A percentile compares a stretch with the other conserved stretches of the same genome.
Evolutionary conservation across 2,329 filamentous ascomycete species (phyloP).

Genomic region (Thielaviopsis ethacetica): DNA sequence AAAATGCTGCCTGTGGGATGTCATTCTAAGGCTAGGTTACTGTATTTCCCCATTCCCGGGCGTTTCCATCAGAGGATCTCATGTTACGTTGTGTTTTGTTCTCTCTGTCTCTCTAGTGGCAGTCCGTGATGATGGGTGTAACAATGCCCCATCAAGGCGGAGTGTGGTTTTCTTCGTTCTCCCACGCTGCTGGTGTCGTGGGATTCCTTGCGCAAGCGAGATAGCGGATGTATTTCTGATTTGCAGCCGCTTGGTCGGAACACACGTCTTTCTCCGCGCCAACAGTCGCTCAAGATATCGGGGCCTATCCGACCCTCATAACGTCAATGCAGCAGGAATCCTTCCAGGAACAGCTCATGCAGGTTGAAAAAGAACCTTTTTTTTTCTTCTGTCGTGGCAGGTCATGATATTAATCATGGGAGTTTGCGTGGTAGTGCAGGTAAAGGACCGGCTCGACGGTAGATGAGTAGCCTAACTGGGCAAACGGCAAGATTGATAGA

Average conservation of each 20-base stretch:
- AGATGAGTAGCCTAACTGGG: background rate
- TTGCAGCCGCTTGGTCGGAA: background rate
- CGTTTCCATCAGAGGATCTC: background rate
- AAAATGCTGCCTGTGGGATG: background rate
- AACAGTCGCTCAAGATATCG: background rate
- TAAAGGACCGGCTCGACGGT: background rate
- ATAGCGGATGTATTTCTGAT: too few relatives aligned
- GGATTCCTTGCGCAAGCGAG: too few relatives aligned
- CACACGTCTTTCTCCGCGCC: background rate
- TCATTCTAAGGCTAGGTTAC: background rate
- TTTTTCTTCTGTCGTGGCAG: background rate
- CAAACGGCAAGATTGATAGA: background rate
- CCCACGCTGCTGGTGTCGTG: too few relatives aligned
- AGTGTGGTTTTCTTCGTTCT: too few relatives aligned
- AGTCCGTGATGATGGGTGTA: too few relatives aligned
- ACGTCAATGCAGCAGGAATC: background rate
- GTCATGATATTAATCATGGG: background rate
- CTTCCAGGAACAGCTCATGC: background rate
- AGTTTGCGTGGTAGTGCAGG: background rate
- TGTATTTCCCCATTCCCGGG: background rate
- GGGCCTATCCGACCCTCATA: too few relatives aligned
- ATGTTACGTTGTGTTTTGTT: background rate
- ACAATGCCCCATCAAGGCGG: too few relatives aligned
- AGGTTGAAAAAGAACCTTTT: background rate
- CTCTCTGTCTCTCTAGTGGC: background rate